These are phyloP conservation scores for Wickerhamiella domercqiae DNA, from an alignment of 805 yeast species.

Conservation along the genomic window DNA sequence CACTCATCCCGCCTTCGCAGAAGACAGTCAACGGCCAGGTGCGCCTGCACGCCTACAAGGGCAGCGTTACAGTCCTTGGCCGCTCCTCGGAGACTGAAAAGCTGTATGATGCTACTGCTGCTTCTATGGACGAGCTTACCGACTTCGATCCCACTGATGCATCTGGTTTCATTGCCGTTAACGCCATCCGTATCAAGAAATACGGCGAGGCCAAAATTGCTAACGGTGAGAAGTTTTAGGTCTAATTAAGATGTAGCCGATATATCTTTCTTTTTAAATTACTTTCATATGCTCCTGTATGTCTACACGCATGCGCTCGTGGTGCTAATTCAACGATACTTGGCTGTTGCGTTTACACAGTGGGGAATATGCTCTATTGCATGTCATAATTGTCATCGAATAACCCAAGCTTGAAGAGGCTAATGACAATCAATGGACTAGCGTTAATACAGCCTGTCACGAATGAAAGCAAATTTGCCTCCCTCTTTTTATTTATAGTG, in stretches of 20 bases:
- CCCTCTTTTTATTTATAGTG: too few species aligned
- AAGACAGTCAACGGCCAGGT: slow-evolving; percentile 91
- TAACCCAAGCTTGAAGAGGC: too few species aligned
- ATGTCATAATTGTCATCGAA: too few species aligned
- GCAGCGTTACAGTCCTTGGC: slow-evolving; percentile 68
- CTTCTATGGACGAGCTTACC: slow-evolving; percentile 97
- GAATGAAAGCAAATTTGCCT: too few species aligned
- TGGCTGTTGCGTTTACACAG: too few species aligned
- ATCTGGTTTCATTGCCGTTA: slow-evolving; percentile 93
- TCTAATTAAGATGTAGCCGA: neutral
- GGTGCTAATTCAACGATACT: too few species aligned
- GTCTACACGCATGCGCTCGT: too few species aligned
- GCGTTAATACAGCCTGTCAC: too few species aligned
- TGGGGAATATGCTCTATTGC: too few species aligned
- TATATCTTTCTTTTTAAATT: neutral
- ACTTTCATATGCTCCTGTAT: too few species aligned
- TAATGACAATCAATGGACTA: too few species aligned
- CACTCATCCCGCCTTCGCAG: slow-evolving; percentile 73
- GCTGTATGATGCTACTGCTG: slow-evolving; percentile 93
- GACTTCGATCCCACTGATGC: slow-evolving; percentile 97
- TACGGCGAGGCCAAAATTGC: slow-evolving; percentile 91
- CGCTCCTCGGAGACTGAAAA: slow-evolving; percentile 93
- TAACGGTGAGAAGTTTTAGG: slow-evolving; percentile 34
- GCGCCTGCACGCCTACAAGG: slow-evolving; percentile 88
- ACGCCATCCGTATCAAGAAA: slow-evolving; percentile 95